phyloP scores from a whole-genome alignment of 306 rosid species.

The Ochetophila trinervis region DNA sequence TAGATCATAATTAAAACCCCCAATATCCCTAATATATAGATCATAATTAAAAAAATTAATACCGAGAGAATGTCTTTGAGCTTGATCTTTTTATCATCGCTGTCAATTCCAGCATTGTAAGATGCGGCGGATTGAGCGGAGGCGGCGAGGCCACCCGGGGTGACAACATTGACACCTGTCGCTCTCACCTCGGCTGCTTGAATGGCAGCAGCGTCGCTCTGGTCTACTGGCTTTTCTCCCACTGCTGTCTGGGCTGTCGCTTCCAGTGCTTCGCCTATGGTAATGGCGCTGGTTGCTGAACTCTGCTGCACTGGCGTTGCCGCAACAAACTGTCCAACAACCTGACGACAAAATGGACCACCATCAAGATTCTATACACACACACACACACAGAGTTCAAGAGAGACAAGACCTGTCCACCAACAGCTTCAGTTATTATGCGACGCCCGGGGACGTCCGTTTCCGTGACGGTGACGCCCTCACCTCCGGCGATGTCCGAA shows the following conservation, averaged over 20 bases:
- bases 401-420: slow-evolving; percentile 57
- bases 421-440: slow-evolving; percentile 57
- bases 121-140: slow-evolving; percentile 60
- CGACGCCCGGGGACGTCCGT: slow-evolving; percentile 49
- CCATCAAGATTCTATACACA: neutral
- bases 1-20: too few species aligned
- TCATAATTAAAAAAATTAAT: too few species aligned
- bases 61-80: slow-evolving; percentile 44
- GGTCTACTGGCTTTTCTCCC: slow-evolving; percentile 54
- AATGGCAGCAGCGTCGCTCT: slow-evolving; percentile 60
- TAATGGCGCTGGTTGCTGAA: slow-evolving; percentile 23
- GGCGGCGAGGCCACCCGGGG: slow-evolving; percentile 55
- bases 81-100: slow-evolving; percentile 50
- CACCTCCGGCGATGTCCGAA: slow-evolving; percentile 39
- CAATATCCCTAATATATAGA: too few species aligned
- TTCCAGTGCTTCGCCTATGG: slow-evolving; percentile 81
- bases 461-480: slow-evolving; percentile 57
- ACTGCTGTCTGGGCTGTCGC: slow-evolving; percentile 43
- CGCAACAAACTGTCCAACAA: slow-evolving; percentile 46
- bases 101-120: slow-evolving; percentile 34
- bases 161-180: slow-evolving; percentile 40
- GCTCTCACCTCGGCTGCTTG: slow-evolving; percentile 74
- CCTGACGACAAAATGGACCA: slow-evolving; percentile 32
- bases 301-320: slow-evolving; percentile 29
- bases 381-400: neutral